Base-by-base conservation (phyloP, 2,329 filamentous ascomycete species). In the Monosporascus ibericus region DNA sequence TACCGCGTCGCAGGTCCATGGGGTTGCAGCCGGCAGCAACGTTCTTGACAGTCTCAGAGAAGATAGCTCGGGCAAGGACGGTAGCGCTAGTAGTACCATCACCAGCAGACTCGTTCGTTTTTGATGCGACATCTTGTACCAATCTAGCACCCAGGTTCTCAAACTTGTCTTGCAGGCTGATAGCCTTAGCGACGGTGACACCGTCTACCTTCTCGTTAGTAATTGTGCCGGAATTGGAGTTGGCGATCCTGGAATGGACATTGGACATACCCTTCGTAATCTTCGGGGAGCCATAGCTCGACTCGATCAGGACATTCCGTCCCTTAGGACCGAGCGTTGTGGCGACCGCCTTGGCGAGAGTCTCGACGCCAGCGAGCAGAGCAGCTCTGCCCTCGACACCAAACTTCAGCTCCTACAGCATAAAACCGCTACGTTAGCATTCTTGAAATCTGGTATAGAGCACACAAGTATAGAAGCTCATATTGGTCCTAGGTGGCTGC, bases 31-130 rank as follows among this genome's bases (percentile, higher is more conserved):
- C 94, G 59, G 94, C 94, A 61, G 94, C 94, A 60, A 99, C 94
- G 73, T 99, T 99, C 87, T 99, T 99, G 72, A 97, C 94, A 51
- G 92, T 97, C 83, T 99, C 94, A 74, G 94, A 95, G 84, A 99
- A 99, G 77, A 99, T 99, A 72, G 92, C 89, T 65, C 91, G 90
- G 65, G 91, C 94, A 63, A 99, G 90, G 63, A 97, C 94, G 59
- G 94, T 99, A 60, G 94, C 94, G 61, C 92, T 96, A 61, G 94
- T 99, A 66, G 94, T 99, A 76, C 94, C 94, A 73, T 99, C 94
- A 87, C 94, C 94, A 63, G 94, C 94, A 64, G 91, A 86, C 79
- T 99, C 94, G 81, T 99, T 99, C 70, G 94, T 99, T 86, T 99
- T 99, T 70, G 90, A 94, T 67, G 94, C 94, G 63, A 99, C 94